Percentiles rank a stretch among this genome's conserved stretches.
Evolutionary conservation across 2,329 filamentous ascomycete species (phyloP).

Genomic region (Pyricularia pennisetigena): DNA sequence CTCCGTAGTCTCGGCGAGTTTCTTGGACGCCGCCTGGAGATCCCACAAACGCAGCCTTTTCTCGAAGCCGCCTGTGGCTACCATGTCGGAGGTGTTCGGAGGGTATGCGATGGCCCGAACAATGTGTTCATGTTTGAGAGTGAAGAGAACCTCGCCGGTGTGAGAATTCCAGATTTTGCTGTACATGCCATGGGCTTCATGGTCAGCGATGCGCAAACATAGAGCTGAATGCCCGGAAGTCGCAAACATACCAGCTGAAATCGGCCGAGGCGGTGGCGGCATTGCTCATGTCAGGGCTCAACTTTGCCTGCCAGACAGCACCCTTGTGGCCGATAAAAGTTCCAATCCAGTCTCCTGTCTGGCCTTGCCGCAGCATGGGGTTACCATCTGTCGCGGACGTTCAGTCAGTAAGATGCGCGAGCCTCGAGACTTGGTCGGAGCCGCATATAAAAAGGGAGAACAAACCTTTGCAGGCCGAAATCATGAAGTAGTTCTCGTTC

Average conservation of each 20-base stretch:
- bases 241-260: constrained; percentile 66
- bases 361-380: constrained; percentile 92
- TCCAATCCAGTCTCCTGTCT: constrained; percentile 96
- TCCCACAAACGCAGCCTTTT: constrained; percentile 96
- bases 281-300: constrained; percentile 78
- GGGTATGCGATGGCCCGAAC: constrained; percentile 90
- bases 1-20: constrained; percentile 19
- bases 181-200: constrained; percentile 4
- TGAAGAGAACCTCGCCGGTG: constrained; percentile 79
- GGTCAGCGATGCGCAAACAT: not conserved
- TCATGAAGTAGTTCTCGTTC: constrained; percentile 80
- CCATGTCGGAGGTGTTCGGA: constrained; percentile 67
- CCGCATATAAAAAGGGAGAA: constrained; percentile 12
- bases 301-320: constrained; percentile 89
- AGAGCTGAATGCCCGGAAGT: not conserved
- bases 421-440: not conserved
- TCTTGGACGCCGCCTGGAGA: constrained; percentile 33
- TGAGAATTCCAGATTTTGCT: constrained; percentile 97
- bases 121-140: constrained; percentile 87
- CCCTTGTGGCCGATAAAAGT: constrained; percentile 98
- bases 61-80: constrained; percentile 91
- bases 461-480: constrained; percentile 82
- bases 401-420: not conserved
- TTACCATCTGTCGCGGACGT: constrained; percentile 66
- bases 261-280: constrained; percentile 93